Base-by-base conservation (phyloP, 345 rosid genomes). In the Jatropha curcas region DNA sequence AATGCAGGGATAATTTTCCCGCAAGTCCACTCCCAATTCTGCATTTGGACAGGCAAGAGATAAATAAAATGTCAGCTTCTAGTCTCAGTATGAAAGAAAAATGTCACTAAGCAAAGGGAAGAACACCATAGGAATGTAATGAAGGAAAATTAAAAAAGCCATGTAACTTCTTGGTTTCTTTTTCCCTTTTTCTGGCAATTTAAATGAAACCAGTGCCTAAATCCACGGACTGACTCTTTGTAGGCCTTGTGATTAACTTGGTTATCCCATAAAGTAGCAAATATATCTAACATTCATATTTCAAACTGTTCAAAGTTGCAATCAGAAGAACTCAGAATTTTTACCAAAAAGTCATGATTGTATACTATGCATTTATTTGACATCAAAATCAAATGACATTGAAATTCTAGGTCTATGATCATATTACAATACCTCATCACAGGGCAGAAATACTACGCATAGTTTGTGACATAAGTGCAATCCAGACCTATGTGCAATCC, bases 1-100 rank as follows among this genome's bases (percentile, higher is more conserved):
- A 94, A 81, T 71, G 65, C 77, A 28, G 85, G 76, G 27, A 90
- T 76, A 72, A 94, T 77, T 76, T 79, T 87, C 31, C 52, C 76
- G 61, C 80, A 73, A 12, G 86, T 88, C 89, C 90, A 92, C 65
- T 86, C 88, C 98, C 97, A 94, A 56, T 83, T 86, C 98, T 91
- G 83, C 53, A 46, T 35, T 63, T 22, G 16, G 24, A 50, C 16
- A 28, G 20, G 7, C 43, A 25, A 68, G 43, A 55, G 4, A 55
- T 16, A 31, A 20, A 34, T 9, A 55, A 30, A 60, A 56, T 24
- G 33, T 68, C 10, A 60, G 51, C 68, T 64, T 64, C 25, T 43
- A 43, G 31, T 31, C 37, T 30, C 27, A 8, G 5, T 4, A 48
- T 48, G n/a, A 48, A 48, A 48, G 53, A 48, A 16, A 48, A 45